These are phyloP conservation scores for Chlorencoelia australis DNA, from an alignment of 2,329 filamentous ascomycete genomes.

Conservation along the genomic window DNA sequence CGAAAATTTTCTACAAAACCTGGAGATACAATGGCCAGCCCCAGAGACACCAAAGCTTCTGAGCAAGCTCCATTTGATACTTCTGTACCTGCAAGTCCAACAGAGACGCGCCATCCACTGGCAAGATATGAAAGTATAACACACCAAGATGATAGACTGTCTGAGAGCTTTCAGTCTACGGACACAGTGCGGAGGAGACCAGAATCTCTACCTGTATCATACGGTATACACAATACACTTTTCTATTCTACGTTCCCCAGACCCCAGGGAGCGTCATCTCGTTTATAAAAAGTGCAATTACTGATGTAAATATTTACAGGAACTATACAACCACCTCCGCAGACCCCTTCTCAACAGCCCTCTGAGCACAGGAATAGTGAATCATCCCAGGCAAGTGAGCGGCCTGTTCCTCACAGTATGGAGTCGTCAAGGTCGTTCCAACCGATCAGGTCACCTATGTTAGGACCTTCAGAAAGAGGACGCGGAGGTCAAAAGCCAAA, in stretches of 20 bases:
- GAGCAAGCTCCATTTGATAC: constrained; percentile 16
- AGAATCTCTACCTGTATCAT: constrained; percentile 33
- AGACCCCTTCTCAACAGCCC: constrained; percentile 6
- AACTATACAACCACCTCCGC: constrained; percentile 14
- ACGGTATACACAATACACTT: constrained; percentile 46
- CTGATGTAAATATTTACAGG: no score
- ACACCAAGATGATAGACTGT: constrained; percentile 34
- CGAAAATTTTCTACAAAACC: constrained; percentile 16
- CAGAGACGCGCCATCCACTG: constrained; percentile 37
- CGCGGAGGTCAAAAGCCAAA: constrained; percentile 27
- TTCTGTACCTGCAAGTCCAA: constrained; percentile 35
- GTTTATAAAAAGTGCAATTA: no score
- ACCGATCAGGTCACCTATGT: constrained; percentile 22
- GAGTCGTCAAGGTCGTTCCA: constrained; percentile 24
- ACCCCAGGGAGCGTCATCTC: no score
- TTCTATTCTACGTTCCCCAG: no score
- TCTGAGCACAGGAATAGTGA: constrained; percentile 22
- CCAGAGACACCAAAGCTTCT: constrained; percentile 10
- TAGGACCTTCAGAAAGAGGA: constrained; percentile 25
- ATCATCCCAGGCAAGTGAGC: constrained; percentile 18
- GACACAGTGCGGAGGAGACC: constrained; percentile 50
- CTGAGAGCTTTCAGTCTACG: constrained; percentile 47
- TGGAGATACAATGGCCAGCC: constrained; percentile 7
- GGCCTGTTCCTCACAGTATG: constrained; percentile 19
- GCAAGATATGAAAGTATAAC: constrained; percentile 19